Evolutionary conservation across 1,284 basidiomycete species (phyloP), one percentile per base, ranked within the genome.

Genomic region (Rhodotorula mucilaginosa): DNA sequence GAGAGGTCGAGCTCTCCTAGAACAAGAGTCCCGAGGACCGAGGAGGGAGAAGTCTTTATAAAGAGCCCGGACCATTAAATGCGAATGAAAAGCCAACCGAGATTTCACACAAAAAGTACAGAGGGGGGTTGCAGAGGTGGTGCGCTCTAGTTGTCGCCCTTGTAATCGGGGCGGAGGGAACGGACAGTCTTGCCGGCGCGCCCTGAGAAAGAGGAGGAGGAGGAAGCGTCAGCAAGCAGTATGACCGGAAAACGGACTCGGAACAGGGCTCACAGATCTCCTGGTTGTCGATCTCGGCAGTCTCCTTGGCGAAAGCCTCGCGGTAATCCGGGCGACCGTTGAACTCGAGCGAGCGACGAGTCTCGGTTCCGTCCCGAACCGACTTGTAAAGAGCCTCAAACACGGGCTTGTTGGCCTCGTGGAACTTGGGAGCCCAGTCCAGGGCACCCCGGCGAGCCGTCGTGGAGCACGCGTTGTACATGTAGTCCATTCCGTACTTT

Each of bases 401-500:
- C 78, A 99, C 86, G 75, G 96, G 95, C 69, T 89, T 81, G 86
- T 95, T 96, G 75, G 93, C 77, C 26, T 70, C 82, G 84, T 97
- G 92, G 83, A 98, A 98, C 82, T 93, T 85, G 78, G 95, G 95
- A n/a, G 96, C 95, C 97, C 97, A 99, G 87, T 99, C 97, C 63
- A 79, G 74, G 59, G 79, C 79, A 67, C 96, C 97, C 76, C 96
- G 94, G 79, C 96, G 94, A 69, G 97, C 97, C 65, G 97, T 99
- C 77, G 96, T 99, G 54, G 97, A 99, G 87, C 97, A 99, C 31
- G 76, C 73, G 62, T 72, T 80, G 79, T 79, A 98, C 96, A 98
- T 98, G 88, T 98, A 97, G 85, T 99, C 96, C 97, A 97, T 97
- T 76, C 91, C 91, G 75, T 70, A 72, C 62, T 73, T 88, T 79